Evolutionary conservation across 306 rosid species (phyloP), one percentile per base, ranked within the genome.

Genomic region (Morella rubra): DNA sequence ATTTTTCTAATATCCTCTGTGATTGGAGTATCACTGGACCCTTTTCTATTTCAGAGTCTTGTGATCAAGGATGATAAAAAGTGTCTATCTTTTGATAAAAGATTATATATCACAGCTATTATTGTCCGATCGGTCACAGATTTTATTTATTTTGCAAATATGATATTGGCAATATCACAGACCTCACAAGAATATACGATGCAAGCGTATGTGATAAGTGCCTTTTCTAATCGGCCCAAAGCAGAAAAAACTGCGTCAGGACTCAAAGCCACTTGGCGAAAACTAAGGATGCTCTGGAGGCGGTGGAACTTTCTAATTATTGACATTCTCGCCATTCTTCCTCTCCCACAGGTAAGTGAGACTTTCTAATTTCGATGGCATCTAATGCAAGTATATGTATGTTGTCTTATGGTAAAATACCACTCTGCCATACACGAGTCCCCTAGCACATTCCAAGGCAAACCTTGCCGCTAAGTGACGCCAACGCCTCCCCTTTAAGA

Each of bases 231-330:
- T n/a, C n/a, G n/a, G n/a, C n/a, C n/a, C 93, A 93, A 91, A 54
- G 91, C 91, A 79, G 98, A 97, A 77, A 91, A 97, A 86, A 97
- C 96, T 51, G 93, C 89, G 77, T 80, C 89, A 81, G 93, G 88
- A 65, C 87, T 89, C 84, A 93, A 94, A 87, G 80, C 91, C 77
- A 85, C 37, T 2, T 32, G 96, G 93, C 90, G 74, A 77, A 94
- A 91, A 84, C 97, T 97, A 55, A 85, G 72, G 85, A 87, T 32
- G 37, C 37, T 0, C 37, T 32, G 3, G 37, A 32, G 37, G 37
- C 14, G 15, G 75, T 67, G 91, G 44, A 90, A 89, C 91, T 94
- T 94, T 86, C 0, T 16, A 44, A n/a, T 59, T 69, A 16, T 59
- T 69, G 37, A 20, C 73, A 27, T 32, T 45, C 72, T 49, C 45